A percentile compares a stretch with the other conserved stretches of the same genome.
These are phyloP conservation scores for Leccinum subgranulosum DNA, from an alignment of 768 basidiomycete species.

Conservation along the genomic window DNA sequence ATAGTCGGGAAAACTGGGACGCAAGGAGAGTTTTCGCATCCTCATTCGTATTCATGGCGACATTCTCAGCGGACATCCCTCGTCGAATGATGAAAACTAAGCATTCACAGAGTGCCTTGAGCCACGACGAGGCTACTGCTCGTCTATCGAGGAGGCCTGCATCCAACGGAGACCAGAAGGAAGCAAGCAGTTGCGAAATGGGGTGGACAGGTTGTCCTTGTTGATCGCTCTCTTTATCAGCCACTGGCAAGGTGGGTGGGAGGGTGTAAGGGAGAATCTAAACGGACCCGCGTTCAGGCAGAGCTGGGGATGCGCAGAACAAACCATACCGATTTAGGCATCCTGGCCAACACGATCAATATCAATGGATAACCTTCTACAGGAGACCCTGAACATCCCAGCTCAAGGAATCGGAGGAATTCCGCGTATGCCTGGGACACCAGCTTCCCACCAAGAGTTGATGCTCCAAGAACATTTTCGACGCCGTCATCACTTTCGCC, in stretches of 20 bases:
- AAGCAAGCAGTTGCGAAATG: constrained; percentile 56
- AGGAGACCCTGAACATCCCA: constrained; percentile 78
- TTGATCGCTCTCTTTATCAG: neutral
- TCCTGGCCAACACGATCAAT: constrained; percentile 76
- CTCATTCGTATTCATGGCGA: neutral
- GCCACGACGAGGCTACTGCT: constrained; percentile 47
- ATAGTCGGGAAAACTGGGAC: constrained; percentile 45
- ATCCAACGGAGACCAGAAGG: constrained; percentile 83
- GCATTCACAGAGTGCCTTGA: constrained; percentile 72
- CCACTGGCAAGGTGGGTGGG: constrained; percentile 4
- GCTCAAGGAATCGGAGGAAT: constrained; percentile 75
- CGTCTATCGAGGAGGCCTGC: constrained; percentile 25
- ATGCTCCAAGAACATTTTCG: constrained; percentile 16
- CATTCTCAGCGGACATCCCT: constrained; percentile 2
- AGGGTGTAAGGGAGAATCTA: constrained; percentile 23
- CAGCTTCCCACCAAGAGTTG: neutral
- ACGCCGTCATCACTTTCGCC: constrained; percentile 36
- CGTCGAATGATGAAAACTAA: constrained; percentile 51
- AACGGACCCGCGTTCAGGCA: neutral
- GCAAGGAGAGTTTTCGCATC: constrained; percentile 34
- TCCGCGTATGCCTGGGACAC: constrained; percentile 55
- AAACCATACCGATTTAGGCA: constrained; percentile 60
- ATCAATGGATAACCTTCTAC: constrained; percentile 79
- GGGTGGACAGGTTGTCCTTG: constrained; percentile 14
- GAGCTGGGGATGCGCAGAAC: neutral